Conservation (phyloP, 257 asterid species). For the Lithospermum erythrorhizon region DNA sequence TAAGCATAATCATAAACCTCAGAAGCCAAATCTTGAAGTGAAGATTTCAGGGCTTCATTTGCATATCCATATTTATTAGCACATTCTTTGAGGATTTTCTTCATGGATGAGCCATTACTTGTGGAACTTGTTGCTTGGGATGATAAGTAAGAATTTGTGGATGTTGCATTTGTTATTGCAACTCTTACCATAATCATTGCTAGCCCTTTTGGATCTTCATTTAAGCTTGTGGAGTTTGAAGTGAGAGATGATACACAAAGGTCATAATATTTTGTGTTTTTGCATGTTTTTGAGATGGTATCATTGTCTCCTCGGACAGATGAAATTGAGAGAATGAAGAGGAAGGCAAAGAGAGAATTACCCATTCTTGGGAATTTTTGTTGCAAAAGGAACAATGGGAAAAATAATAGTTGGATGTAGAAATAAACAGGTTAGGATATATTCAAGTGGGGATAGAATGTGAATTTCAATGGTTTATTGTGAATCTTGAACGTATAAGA, state of each 20-base stretch:
- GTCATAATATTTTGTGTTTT: conserved; percentile 54
- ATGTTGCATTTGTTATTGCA: conserved; percentile 56
- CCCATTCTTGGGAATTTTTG: neutral
- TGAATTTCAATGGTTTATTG: no score
- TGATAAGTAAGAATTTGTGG: conserved; percentile 50
- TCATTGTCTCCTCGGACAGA: conserved; percentile 19
- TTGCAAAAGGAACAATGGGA: neutral
- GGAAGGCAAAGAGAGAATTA: conserved; percentile 19
- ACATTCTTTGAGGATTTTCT: conserved; percentile 46
- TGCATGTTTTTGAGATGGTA: conserved; percentile 60
- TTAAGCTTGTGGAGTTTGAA: conserved; percentile 40
- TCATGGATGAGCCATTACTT: conserved; percentile 26
- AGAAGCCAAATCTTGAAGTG: conserved; percentile 36
- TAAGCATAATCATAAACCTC: conserved; percentile 67
- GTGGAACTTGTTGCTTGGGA: conserved; percentile 18
- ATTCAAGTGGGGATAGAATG: no score
- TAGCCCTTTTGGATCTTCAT: conserved; percentile 54
- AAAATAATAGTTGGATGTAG: neutral
- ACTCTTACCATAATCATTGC: conserved; percentile 49
- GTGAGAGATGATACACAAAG: conserved; percentile 60
- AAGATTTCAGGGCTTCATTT: conserved; percentile 36
- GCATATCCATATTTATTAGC: conserved; percentile 52
- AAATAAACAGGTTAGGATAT: neutral
- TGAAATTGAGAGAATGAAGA: conserved; percentile 12
- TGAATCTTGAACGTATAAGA: no score